phyloP scores from a whole-genome alignment of 257 asterid species.

The Coffea eugenioides region DNA sequence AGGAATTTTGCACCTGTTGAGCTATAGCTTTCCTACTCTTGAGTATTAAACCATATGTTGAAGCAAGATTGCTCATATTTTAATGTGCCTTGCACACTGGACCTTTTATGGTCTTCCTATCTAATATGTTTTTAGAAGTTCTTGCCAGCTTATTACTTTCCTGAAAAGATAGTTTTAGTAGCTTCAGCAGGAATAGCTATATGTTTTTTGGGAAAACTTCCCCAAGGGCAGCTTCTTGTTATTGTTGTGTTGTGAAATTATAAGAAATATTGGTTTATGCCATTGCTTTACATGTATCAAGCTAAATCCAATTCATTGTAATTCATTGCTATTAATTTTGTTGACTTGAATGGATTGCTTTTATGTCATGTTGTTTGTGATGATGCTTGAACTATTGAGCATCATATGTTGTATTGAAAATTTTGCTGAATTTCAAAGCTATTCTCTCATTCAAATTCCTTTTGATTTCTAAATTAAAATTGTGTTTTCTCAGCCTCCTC shows the following conservation, averaged over 20 bases:
- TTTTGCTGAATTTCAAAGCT: not conserved
- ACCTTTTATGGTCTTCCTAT: not conserved
- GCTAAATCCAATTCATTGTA: not conserved
- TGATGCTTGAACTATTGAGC: constrained; percentile 1
- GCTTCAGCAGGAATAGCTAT: not conserved
- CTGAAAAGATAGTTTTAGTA: not conserved
- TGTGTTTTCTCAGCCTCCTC: constrained; percentile 71
- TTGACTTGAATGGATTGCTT: not conserved
- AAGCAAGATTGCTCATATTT: not conserved
- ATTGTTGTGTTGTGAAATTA: not conserved
- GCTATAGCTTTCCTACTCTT: not conserved
- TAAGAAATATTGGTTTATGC: not conserved
- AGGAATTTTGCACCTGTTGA: not conserved
- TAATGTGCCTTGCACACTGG: not conserved
- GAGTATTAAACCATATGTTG: not conserved
- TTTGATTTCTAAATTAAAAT: constrained; percentile 5
- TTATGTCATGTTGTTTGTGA: not conserved
- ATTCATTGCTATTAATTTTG: not conserved
- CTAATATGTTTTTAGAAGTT: not conserved
- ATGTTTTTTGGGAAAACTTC: not conserved
- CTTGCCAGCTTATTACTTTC: not conserved
- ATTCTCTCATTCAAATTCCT: not conserved
- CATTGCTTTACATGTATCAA: not conserved
- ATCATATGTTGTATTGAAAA: not conserved
- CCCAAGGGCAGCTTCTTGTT: not conserved